Evolutionary conservation across 202 grass and related monocot species (phyloP).

Genomic region (Panicum hallii): DNA sequence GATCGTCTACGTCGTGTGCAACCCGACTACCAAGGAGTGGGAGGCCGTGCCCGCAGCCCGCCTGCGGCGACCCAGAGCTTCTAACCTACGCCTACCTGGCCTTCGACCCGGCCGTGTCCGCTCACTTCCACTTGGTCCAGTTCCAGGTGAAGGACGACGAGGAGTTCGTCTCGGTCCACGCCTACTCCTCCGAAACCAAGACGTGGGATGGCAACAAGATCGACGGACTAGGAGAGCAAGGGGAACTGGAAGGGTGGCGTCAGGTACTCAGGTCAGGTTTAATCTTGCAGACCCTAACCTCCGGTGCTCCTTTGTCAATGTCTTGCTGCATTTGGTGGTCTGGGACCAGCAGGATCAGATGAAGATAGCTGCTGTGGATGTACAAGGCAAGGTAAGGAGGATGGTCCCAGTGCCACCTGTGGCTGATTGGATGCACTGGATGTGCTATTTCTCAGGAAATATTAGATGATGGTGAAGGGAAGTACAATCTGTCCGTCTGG

Average conservation of each 20-base stretch:
- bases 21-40: background rate
- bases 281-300: fast-evolving
- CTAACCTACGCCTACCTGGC: background rate
- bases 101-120: background rate
- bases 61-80: too few species aligned
- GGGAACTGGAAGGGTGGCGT: background rate
- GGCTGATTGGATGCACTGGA: background rate
- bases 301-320: background rate
- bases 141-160: fast-evolving
- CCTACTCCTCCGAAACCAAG: constrained; percentile 10
- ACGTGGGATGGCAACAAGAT: background rate
- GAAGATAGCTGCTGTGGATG: background rate
- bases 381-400: background rate
- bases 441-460: background rate
- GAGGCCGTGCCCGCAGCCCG: background rate
- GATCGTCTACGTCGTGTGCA: background rate
- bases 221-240: too few species aligned
- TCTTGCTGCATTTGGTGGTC: background rate
- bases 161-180: fast-evolving
- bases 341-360: fast-evolving
- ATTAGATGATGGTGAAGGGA: background rate
- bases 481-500: background rate
- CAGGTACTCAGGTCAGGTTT: too few species aligned
- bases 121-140: background rate
- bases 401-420: background rate